Evolutionary conservation across 345 rosid genomes (phyloP).

Genomic region (Carallia brachiata): DNA sequence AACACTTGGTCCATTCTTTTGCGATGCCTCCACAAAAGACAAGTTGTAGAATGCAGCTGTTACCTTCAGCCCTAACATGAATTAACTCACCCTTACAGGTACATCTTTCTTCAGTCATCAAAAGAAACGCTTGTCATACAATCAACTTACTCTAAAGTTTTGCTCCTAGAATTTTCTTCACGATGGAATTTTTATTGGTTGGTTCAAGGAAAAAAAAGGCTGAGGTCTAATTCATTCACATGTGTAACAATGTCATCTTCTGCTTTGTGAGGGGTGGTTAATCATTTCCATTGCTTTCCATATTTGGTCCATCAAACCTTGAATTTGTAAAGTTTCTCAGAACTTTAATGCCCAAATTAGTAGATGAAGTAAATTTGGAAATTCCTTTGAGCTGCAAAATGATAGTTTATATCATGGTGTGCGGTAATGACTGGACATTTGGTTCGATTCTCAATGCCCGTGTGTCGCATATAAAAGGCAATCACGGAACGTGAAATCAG

Average conservation of each 20-base stretch:
- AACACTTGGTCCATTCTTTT: background rate
- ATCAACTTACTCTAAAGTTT: conserved; percentile 8
- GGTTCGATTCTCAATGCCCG: background rate
- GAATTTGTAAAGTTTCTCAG: too few species aligned
- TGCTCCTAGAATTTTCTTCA: background rate
- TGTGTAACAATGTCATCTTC: background rate
- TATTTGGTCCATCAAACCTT: too few species aligned
- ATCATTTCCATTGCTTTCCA: too few species aligned
- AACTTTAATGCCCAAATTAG: too few species aligned
- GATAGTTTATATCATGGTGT: too few species aligned
- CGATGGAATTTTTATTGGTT: conserved; percentile 15
- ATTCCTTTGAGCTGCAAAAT: too few species aligned
- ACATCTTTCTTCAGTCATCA: conserved; percentile 3
- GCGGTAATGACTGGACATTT: too few species aligned
- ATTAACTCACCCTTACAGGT: conserved; percentile 10
- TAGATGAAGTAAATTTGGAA: too few species aligned
- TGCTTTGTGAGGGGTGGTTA: background rate
- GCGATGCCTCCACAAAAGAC: background rate
- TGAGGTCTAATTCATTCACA: conserved; percentile 4
- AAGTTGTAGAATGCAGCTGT: background rate
- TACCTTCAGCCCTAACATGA: conserved; percentile 5
- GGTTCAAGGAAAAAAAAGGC: background rate
- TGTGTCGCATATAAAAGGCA: too few species aligned
- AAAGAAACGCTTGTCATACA: background rate
- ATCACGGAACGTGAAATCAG: background rate